phyloP scores from a whole-genome alignment of 192 early-diverging fungal genomes.

The Umbelopsis isabellina region DNA sequence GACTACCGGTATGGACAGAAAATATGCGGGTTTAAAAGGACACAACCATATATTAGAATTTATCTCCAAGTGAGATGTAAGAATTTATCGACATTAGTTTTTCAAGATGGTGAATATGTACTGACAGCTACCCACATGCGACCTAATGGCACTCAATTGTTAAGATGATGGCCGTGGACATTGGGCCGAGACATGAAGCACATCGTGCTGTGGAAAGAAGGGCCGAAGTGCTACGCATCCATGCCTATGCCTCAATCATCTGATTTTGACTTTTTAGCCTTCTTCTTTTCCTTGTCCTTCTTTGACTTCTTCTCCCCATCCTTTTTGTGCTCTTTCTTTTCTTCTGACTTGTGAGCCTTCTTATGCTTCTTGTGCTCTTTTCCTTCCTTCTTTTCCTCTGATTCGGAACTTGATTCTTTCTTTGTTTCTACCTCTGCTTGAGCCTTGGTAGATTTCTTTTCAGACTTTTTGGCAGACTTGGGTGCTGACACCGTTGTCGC shows the following conservation, averaged over 20 bases:
- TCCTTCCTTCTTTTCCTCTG: constrained; percentile 10
- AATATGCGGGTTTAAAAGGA: no score
- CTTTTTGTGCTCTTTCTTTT: constrained; percentile 36
- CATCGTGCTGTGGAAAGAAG: no score
- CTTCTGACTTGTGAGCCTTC: constrained; percentile 45
- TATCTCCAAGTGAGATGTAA: no score
- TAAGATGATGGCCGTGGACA: no score
- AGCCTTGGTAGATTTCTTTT: background rate
- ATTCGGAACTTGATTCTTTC: background rate
- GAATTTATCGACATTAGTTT: no score
- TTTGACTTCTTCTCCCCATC: constrained; percentile 41
- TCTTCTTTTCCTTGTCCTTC: constrained; percentile 43
- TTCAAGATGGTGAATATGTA: no score
- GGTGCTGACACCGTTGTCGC: background rate
- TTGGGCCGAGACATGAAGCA: no score
- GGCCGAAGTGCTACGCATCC: no score
- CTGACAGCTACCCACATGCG: no score
- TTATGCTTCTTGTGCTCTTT: constrained; percentile 30
- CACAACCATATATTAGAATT: no score
- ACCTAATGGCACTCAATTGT: no score
- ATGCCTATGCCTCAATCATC: constrained; percentile 22
- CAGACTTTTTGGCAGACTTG: background rate
- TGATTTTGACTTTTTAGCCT: constrained; percentile 42
- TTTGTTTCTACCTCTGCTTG: constrained; percentile 14
- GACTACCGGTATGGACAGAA: no score